phyloP scores from a whole-genome alignment of 202 grass and related monocot genomes.

The Carex sylvatica region DNA sequence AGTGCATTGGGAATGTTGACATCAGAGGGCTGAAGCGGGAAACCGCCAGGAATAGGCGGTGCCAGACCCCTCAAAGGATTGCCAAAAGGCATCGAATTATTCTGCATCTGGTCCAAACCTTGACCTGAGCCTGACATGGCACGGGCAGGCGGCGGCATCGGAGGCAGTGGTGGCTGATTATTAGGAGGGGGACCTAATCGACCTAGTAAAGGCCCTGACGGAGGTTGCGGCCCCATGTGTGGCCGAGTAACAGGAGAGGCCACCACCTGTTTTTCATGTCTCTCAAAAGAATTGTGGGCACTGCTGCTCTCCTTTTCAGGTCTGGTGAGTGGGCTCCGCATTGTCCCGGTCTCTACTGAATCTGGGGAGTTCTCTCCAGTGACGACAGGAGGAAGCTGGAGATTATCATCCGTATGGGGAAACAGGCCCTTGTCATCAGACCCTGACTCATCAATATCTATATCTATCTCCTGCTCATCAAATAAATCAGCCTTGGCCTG shows the following conservation, averaged over 20 bases:
- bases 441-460: conserved; percentile 83
- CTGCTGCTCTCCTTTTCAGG: conserved; percentile 19
- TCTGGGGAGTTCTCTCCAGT: conserved; percentile 86
- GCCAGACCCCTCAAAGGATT: conserved; percentile 50
- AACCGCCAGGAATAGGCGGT: conserved; percentile 60
- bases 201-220: background rate
- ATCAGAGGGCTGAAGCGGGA: conserved; percentile 68
- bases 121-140: conserved; percentile 33
- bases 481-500: conserved; percentile 67
- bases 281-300: conserved; percentile 4
- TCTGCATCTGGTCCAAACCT: conserved; percentile 54
- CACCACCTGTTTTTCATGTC: background rate
- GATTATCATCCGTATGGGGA: conserved; percentile 81
- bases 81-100: conserved; percentile 41
- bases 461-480: conserved; percentile 91
- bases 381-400: conserved; percentile 65
- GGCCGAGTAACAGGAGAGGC: background rate
- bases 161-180: conserved; percentile 79
- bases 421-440: conserved; percentile 92
- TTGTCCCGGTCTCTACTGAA: conserved; percentile 44
- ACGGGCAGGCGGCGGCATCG: conserved; percentile 61
- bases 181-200: conserved; percentile 27
- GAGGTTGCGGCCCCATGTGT: background rate
- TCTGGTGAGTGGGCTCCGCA: conserved; percentile 6
- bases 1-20: conserved; percentile 44